Conservation (phyloP, 139 green algal genomes). For the Chlorella sp. region DNA sequence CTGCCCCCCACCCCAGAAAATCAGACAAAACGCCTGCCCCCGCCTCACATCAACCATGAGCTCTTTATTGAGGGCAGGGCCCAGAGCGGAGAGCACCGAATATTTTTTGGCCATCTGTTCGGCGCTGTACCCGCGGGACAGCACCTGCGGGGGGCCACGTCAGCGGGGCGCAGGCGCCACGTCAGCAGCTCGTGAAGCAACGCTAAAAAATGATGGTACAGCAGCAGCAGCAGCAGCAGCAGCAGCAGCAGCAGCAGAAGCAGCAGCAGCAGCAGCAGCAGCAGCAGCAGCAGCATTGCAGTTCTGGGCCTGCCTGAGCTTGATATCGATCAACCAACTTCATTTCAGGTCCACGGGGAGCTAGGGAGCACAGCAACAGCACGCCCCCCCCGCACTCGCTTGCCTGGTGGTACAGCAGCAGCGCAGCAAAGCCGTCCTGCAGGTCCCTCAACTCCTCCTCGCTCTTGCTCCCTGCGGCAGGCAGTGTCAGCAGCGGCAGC, state of each 20-base stretch:
- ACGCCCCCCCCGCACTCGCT: not conserved
- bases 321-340: no score
- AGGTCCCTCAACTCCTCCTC: not conserved
- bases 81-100: not conserved
- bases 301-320: no score
- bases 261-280: no score
- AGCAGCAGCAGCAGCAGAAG: no score
- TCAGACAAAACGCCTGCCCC: not conserved
- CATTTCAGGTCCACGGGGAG: no score
- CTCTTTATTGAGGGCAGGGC: not conserved
- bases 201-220: no score
- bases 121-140: not conserved
- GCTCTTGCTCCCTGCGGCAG: no score
- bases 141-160: not conserved
- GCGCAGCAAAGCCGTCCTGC: not conserved
- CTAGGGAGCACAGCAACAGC: not conserved
- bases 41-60: conserved; percentile 1
- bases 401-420: not conserved
- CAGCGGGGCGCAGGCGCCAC: no score
- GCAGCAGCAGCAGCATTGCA: no score
- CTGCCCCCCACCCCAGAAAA: not conserved
- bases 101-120: not conserved
- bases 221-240: no score
- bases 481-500: no score
- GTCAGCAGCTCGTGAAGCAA: no score